Conservation (phyloP, 345 rosid species). For the Draba incana region DNA sequence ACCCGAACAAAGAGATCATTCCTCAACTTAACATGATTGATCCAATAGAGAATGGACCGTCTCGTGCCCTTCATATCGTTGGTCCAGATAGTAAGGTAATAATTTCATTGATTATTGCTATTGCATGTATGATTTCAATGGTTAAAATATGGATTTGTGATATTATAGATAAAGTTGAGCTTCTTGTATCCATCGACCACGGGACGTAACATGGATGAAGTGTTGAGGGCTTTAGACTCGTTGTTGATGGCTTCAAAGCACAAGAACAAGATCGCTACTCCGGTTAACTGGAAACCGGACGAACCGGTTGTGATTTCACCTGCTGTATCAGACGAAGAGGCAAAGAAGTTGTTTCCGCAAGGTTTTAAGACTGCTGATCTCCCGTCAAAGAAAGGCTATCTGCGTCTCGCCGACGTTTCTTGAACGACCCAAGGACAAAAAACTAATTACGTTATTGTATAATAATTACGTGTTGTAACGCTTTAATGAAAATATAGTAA, state of each 20-base stretch:
- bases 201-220: constrained; percentile 80
- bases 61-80: constrained; percentile 76
- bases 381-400: constrained; percentile 65
- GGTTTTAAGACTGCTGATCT: constrained; percentile 64
- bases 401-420: constrained; percentile 53
- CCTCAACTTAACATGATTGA: constrained; percentile 83
- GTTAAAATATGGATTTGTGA: background rate
- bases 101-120: background rate
- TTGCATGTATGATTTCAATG: background rate
- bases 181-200: constrained; percentile 75
- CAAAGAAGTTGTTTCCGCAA: constrained; percentile 63
- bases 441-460: background rate
- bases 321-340: constrained; percentile 55
- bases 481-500: background rate
- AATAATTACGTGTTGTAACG: background rate
- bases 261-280: constrained; percentile 73
- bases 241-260: constrained; percentile 54
- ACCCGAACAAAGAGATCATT: constrained; percentile 61
- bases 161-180: constrained; percentile 64
- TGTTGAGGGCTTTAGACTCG: constrained; percentile 72
- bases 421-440: background rate
- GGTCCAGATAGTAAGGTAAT: constrained; percentile 66
- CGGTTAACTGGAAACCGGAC: constrained; percentile 78
- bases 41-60: constrained; percentile 68
- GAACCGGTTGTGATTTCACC: constrained; percentile 74